Conservation (phyloP, 164 flowering plant genomes). For the Piper longum region DNA sequence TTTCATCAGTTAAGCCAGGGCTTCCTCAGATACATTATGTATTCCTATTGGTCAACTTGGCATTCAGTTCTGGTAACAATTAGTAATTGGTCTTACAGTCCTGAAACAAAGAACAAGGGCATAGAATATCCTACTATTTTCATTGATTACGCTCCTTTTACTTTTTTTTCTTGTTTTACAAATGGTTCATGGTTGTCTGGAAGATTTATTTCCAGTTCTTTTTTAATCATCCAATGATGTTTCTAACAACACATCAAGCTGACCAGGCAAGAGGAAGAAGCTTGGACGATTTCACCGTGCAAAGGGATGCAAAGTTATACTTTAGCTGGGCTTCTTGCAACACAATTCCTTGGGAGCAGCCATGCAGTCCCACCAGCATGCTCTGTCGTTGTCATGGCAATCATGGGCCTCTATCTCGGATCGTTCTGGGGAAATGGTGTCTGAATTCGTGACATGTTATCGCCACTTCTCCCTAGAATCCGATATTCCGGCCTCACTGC, state of each 20-base stretch:
- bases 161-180: no score
- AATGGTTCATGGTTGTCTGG: no score
- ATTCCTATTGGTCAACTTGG: no score
- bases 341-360: conserved; percentile 79
- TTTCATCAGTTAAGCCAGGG: no score
- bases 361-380: conserved; percentile 95
- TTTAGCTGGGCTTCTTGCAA: conserved; percentile 85
- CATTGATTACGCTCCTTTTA: no score
- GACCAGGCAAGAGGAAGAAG: conserved; percentile 73
- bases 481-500: conserved; percentile 2
- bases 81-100: no score
- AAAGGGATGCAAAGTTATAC: conserved; percentile 99
- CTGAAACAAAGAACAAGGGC: no score
- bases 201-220: no score
- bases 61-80: no score
- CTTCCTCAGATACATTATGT: no score
- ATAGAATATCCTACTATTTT: no score
- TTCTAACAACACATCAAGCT: not conserved
- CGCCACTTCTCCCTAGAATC: conserved; percentile 21
- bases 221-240: not conserved
- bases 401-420: conserved; percentile 87
- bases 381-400: conserved; percentile 91
- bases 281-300: conserved; percentile 75
- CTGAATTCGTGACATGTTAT: conserved; percentile 49
- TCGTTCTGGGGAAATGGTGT: conserved; percentile 86